phyloP scores from a whole-genome alignment of 2,329 filamentous ascomycete genomes.

The Colletotrichum musicola region DNA sequence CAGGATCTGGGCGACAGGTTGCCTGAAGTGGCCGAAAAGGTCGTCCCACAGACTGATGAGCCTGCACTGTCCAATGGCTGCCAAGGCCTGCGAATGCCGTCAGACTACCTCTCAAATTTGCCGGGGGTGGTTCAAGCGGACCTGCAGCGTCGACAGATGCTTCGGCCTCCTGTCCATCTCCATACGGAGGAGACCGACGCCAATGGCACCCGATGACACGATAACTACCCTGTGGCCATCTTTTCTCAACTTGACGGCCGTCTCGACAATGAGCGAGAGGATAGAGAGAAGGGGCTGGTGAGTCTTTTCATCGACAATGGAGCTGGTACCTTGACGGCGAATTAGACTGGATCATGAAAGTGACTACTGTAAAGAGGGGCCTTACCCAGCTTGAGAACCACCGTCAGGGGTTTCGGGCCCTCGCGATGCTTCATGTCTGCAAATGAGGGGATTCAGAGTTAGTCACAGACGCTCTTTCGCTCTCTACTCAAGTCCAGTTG shows the following conservation, averaged over 20 bases:
- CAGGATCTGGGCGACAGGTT: slow-evolving; percentile 94
- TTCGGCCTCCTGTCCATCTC: slow-evolving; percentile 89
- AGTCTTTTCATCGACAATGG: slow-evolving; percentile 97
- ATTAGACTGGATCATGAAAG: slow-evolving; percentile 8
- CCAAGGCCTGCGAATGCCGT: slow-evolving; percentile 73
- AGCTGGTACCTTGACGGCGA: slow-evolving; percentile 82
- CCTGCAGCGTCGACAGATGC: slow-evolving; percentile 88
- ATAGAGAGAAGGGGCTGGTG: slow-evolving; percentile 94
- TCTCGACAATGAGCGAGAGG: slow-evolving; percentile 93
- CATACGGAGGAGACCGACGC: slow-evolving; percentile 92
- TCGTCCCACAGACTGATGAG: slow-evolving; percentile 97
- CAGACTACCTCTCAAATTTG: background rate
- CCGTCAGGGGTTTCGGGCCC: slow-evolving; percentile 73
- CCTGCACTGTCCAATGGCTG: slow-evolving; percentile 95
- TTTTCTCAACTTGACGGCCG: slow-evolving; percentile 85
- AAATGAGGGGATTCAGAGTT: slow-evolving; percentile 20
- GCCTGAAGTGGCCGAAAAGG: slow-evolving; percentile 86
- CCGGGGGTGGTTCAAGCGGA: slow-evolving; percentile 44
- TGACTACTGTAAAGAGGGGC: slow-evolving; percentile 27
- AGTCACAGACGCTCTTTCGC: slow-evolving; percentile 17
- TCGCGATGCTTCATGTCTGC: slow-evolving; percentile 69
- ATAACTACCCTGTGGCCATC: slow-evolving; percentile 96
- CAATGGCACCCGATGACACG: slow-evolving; percentile 97
- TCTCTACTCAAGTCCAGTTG: too few relatives aligned
- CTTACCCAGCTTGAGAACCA: slow-evolving; percentile 91